Conservation (phyloP, 257 asterid genomes). For the Solanum sparsipilum region DNA sequence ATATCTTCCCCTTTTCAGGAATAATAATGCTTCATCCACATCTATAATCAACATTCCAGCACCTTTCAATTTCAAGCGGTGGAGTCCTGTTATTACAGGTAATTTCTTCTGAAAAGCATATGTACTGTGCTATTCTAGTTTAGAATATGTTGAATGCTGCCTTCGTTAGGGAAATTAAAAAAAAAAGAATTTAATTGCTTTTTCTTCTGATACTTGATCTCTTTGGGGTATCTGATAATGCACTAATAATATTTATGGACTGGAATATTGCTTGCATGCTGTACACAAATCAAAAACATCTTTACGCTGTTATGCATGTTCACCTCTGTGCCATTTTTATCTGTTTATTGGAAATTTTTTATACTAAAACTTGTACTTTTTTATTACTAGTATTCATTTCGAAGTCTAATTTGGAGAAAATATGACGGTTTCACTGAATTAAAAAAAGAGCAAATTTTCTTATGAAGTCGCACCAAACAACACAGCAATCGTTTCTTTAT, state of each 20-base stretch:
- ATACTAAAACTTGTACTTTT: background rate
- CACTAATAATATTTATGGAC: background rate
- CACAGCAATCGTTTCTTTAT: background rate
- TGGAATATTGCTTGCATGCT: background rate
- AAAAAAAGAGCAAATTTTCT: background rate
- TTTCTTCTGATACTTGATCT: background rate
- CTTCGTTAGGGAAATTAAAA: background rate
- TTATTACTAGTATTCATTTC: background rate
- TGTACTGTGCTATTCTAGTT: background rate
- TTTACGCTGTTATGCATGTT: background rate
- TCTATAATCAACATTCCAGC: slow-evolving; percentile 34
- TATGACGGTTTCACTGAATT: background rate
- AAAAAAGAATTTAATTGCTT: background rate
- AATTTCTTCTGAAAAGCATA: background rate
- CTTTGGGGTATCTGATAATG: background rate
- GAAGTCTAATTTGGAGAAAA: background rate
- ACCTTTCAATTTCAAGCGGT: slow-evolving; percentile 69
- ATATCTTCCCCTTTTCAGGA: slow-evolving; percentile 65
- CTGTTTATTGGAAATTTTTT: background rate
- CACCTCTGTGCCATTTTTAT: background rate
- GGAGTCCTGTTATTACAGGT: slow-evolving; percentile 93
- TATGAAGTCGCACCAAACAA: background rate
- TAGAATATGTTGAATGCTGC: background rate
- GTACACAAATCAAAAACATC: background rate
- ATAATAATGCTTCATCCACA: slow-evolving; percentile 37